phyloP scores from a whole-genome alignment of 1,139 yeast genomes.

The Zygoascus meyerae region DNA sequence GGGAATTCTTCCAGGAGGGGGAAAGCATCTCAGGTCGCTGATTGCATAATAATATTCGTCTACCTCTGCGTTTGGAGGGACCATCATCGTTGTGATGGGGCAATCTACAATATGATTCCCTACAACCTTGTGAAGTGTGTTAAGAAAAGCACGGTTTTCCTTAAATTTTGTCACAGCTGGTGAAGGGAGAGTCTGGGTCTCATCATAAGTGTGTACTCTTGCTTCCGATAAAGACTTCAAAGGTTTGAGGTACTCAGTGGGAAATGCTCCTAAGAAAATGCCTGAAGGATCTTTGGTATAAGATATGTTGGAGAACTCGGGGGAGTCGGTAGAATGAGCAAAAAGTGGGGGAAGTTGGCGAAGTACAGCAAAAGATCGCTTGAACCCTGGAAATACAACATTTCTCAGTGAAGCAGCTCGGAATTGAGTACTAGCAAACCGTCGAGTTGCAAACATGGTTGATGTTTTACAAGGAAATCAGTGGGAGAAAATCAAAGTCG shows the following conservation, averaged over 20 bases:
- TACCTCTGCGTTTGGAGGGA: conserved; percentile 52
- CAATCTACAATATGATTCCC: conserved; percentile 40
- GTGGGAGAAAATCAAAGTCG: neutral
- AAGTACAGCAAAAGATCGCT: conserved; percentile 3
- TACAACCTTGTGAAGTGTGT: conserved; percentile 32
- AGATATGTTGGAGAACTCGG: conserved; percentile 13
- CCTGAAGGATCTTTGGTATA: conserved; percentile 20
- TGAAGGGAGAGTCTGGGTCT: conserved; percentile 12
- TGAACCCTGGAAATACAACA: neutral
- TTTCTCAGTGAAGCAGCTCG: neutral
- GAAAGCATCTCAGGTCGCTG: conserved; percentile 63
- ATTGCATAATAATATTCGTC: conserved; percentile 62
- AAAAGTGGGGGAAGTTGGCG: conserved; percentile 17
- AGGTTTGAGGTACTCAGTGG: conserved; percentile 15
- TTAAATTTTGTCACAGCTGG: conserved; percentile 12
- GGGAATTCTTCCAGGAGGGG: conserved; percentile 64
- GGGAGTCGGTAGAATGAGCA: conserved; percentile 16
- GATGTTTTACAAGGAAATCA: neutral
- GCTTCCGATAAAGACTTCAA: conserved; percentile 10
- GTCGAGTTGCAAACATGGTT: neutral
- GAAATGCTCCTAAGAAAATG: conserved; percentile 26
- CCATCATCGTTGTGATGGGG: conserved; percentile 41
- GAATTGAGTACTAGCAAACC: neutral
- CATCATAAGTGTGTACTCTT: conserved; percentile 25
- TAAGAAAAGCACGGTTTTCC: conserved; percentile 23